Base-by-base conservation (phyloP, 2,329 filamentous ascomycete genomes). In the Sclerotinia subarctica region DNA sequence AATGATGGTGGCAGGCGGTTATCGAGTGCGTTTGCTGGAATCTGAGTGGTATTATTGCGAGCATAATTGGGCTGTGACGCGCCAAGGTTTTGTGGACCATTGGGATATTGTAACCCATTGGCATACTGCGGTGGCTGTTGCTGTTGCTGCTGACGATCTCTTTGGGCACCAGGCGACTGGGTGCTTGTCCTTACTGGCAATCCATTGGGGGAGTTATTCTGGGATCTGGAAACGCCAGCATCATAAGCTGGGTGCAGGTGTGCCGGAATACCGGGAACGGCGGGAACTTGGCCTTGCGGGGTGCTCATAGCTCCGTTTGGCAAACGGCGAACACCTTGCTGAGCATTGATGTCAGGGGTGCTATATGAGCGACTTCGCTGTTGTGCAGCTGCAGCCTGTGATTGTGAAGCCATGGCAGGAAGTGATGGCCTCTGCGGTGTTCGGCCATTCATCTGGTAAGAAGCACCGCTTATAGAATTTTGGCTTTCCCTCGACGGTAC, bases 311-410 rank as follows among this genome's bases (percentile, higher is more conserved):
- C 81, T 84, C 77, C 79, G 78, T 86, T 85, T 71, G 83, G 81
- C 19, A 73, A 68, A 76, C 87, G 82, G 71, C 88, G 58, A 29
- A 60, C 59, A 21, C 59, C 83, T 76, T 84, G 84, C 71, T 85
- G 84, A 65, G 86, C 89, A 72, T 96, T 92, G 74, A 97, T 97
- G 78, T 98, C 94, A 10, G 95, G 94, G 71, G 94, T 97, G 80
- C 94, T 98, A 76, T 96, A 96, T 49, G 94, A 97, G 72, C 95
- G 87, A 80, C 92, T 90, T 72, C 93, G 86, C 76, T 90, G 88
- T 77, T 92, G 89, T 71, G 76, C 71, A 62, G 70, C 68, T 68
- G 68, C 73, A 74, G 85, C 79, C 35, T 60, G 57, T 71, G 83
- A 79, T 69, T 82, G 80, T 35, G 83, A 81, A 21, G 88, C 83